A percentile compares a stretch with the other conserved stretches of the same genome.
Conservation (phyloP, 2,329 filamentous ascomycete genomes). For the Akanthomyces muscarius region DNA sequence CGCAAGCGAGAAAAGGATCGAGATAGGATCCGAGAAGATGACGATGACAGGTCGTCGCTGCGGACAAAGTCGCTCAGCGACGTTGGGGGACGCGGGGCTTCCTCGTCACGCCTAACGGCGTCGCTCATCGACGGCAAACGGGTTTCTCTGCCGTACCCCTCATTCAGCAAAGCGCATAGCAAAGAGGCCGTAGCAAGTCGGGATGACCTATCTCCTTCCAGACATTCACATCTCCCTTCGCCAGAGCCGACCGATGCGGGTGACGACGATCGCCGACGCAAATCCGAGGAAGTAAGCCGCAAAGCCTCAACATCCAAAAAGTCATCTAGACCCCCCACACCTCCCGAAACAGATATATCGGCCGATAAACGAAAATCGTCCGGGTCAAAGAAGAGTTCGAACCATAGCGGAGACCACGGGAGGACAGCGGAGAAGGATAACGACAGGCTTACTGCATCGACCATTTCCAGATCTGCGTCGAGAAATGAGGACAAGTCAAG, state of each 20-base stretch:
- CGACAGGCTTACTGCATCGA: slow-evolving; percentile 43
- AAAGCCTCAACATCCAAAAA: slow-evolving; percentile 38
- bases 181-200: slow-evolving; percentile 73
- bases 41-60: slow-evolving; percentile 13
- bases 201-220: slow-evolving; percentile 42
- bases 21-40: slow-evolving; percentile 23
- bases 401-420: slow-evolving; percentile 20
- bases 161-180: slow-evolving; percentile 86
- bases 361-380: slow-evolving; percentile 32
- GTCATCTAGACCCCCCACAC: slow-evolving; percentile 54
- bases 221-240: slow-evolving; percentile 49
- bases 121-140: slow-evolving; percentile 38
- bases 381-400: slow-evolving; percentile 21
- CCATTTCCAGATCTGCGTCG: slow-evolving; percentile 41
- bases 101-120: slow-evolving; percentile 25
- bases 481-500: slow-evolving; percentile 48
- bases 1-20: slow-evolving; percentile 31
- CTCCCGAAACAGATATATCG: slow-evolving; percentile 60
- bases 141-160: slow-evolving; percentile 66
- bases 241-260: slow-evolving; percentile 64
- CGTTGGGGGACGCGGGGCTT: slow-evolving; percentile 40
- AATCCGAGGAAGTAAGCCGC: slow-evolving; percentile 42
- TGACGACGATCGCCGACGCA: slow-evolving; percentile 37
- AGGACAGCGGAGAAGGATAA: background rate
- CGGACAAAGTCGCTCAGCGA: slow-evolving; percentile 42